Evolutionary conservation across 306 rosid genomes (phyloP).

Genomic region (Glycine tomentella): DNA sequence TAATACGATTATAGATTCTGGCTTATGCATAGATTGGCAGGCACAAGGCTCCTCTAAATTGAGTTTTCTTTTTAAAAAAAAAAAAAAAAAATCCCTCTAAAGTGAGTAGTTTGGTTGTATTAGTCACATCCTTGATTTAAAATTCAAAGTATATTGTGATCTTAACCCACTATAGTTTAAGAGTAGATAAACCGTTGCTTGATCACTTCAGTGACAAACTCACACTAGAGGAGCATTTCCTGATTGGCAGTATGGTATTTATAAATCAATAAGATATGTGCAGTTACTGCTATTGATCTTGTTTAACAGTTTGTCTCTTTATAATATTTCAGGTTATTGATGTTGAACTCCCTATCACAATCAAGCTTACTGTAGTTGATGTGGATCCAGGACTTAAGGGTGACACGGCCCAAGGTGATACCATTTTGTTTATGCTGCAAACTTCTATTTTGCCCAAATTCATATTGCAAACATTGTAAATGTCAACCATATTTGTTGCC

Average conservation of each 20-base stretch:
- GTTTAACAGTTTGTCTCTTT: slow-evolving; percentile 28
- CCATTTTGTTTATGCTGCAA: slow-evolving; percentile 37
- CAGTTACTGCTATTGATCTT: neutral
- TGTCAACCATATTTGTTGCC: slow-evolving; percentile 34
- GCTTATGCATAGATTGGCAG: neutral
- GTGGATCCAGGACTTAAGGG: slow-evolving; percentile 92
- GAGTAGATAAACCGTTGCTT: neutral
- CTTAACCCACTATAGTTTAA: neutral
- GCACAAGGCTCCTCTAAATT: neutral
- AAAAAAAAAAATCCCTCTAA: no score
- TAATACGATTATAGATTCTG: slow-evolving; percentile 14
- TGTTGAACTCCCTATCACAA: slow-evolving; percentile 76
- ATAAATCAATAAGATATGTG: slow-evolving; percentile 1
- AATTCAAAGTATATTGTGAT: neutral
- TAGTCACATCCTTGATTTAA: neutral
- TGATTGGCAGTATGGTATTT: slow-evolving; percentile 32
- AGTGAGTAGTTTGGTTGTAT: neutral
- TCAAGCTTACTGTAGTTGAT: slow-evolving; percentile 67
- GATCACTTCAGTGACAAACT: neutral
- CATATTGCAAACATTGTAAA: slow-evolving; percentile 1
- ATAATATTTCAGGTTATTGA: slow-evolving; percentile 72
- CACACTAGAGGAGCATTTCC: neutral
- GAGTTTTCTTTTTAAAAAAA: neutral
- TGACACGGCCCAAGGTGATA: slow-evolving; percentile 85
- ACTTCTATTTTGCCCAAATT: slow-evolving; percentile 31